Evolutionary conservation across 148 eudicot species (phyloP), one percentile per base, ranked within the genome.

Genomic region (Cornus suecica): DNA sequence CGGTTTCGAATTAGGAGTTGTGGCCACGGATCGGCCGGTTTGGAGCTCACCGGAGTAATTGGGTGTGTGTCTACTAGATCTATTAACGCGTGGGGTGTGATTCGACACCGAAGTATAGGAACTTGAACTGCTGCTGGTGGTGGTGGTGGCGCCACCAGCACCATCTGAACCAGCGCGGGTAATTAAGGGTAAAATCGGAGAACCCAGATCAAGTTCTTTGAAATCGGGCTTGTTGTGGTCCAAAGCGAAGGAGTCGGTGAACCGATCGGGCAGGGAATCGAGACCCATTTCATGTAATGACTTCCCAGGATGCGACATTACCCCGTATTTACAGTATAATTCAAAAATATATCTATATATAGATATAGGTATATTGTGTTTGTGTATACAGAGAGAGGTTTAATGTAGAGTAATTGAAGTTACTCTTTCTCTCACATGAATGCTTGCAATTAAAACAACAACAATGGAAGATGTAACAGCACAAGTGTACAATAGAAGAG

Each of bases 181-280:
- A 1, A 24, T 2, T 0, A 63, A 42, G 31, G 70, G 76, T 32
- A 51, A 45, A 16, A 32, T 41, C 25, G 27, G 20, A 0, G 78
- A 61, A 64, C 51, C 73, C 34, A 82, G 78, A 82, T 82, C 81
- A 62, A 82, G 76, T 32, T 82, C 78, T 63, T 77, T 69, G 72
- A 78, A 82, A 66, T 82, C 84, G 26, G 84, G 84, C 69, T 82
- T 82, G 78, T 81, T 81, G 15, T 66, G 69, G 5, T 76, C 73
- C 4, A 76, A 41, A 30, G 22, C 16, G 28, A 28, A 48, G 7
- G 68, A 24, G 20, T 69, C 74, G 13, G 64, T 51, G 28, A 68
- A 26, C 14, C 51, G 66, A 58, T 69, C 42, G 71, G 73, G 27
- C 23, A 66, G 60, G 60, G 75, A 41, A 20, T 65, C 61, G 23